A percentile compares a stretch with the other conserved stretches of the same genome.
Conservation (phyloP, 345 rosid species). For the Cardamine occulta region DNA sequence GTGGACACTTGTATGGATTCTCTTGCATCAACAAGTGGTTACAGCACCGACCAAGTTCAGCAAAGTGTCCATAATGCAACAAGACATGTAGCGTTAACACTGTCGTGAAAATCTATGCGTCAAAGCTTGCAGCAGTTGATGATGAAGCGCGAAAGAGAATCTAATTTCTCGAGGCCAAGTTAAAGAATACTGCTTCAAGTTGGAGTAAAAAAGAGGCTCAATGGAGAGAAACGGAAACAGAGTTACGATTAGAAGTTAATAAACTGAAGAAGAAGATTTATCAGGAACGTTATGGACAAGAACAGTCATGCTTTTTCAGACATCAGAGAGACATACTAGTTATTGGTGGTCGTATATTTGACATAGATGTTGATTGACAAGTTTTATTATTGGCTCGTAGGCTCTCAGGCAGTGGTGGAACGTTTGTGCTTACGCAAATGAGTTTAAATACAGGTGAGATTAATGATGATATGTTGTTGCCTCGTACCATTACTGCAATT, state of each 20-base stretch:
- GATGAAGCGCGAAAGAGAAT: constrained; percentile 50
- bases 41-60: constrained; percentile 49
- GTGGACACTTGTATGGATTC: constrained; percentile 85
- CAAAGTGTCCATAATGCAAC: constrained; percentile 45
- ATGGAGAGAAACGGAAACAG: constrained; percentile 58
- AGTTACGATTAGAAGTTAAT: constrained; percentile 49
- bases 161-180: constrained; percentile 63
- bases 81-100: background rate
- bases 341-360: constrained; percentile 83
- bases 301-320: constrained; percentile 48
- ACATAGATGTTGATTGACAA: constrained; percentile 55
- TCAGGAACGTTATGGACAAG: constrained; percentile 41
- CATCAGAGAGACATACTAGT: constrained; percentile 56
- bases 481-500: constrained; percentile 58
- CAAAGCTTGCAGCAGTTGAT: background rate
- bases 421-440: constrained; percentile 62
- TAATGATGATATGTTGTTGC: constrained; percentile 59
- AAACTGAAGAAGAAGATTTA: constrained; percentile 49
- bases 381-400: constrained; percentile 60
- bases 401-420: constrained; percentile 58
- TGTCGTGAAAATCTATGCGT: background rate
- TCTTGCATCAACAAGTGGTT: constrained; percentile 82
- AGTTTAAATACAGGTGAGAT: constrained; percentile 65
- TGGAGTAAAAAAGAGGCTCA: constrained; percentile 56
- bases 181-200: constrained; percentile 50